Evolutionary conservation across 305 asterid genomes (phyloP), one percentile per base, ranked within the genome.

Genomic region (Solanum aculeatissimum): DNA sequence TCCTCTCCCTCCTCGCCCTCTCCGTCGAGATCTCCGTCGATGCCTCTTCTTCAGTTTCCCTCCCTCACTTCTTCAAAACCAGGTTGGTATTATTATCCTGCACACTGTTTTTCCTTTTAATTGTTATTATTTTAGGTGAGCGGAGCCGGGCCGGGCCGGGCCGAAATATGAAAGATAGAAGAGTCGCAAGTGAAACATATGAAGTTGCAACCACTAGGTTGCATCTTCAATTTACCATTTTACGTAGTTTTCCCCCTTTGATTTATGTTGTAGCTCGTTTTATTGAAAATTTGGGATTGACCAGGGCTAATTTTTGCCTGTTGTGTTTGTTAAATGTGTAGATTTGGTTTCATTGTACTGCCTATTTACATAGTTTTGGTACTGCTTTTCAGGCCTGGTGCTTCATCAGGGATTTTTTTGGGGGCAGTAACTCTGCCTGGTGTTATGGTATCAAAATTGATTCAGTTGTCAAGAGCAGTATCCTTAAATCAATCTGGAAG

Each of bases 391-490:
- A 95, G 99, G 95, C 97, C 93, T 80, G 99, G 97, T 85, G 97
- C 92, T 80, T 90, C 99, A 27, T 92, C 98, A 18, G 99, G 99
- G 79, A 90, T 95, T 87, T 83, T 95, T 84, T 86, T 97, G 85
- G 98, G 99, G 82, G 93, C 99, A 43, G 93, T 91, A 63, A 93
- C 98, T 5, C 89, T 95, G 75, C 99, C 99, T 5, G 95, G 97
- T 82, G 90, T 97, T 54, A 91, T 93, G 89, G 77, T 95, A 83
- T 97, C 98, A 27, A 92, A 90, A 85, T 89, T 97, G 90, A 87
- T 97, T 80, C 99, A 93, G 83, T 89, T 88, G 86, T 83, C 87
- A 16, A 92, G 98, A 91, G 94, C 90, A 23, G 69, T 87, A 27
- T 49, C 93, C 29, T 83, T 80, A 68, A 80, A 88, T 49, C 90